Evolutionary conservation across 306 rosid species (phyloP).

Genomic region (Acacia confusa): DNA sequence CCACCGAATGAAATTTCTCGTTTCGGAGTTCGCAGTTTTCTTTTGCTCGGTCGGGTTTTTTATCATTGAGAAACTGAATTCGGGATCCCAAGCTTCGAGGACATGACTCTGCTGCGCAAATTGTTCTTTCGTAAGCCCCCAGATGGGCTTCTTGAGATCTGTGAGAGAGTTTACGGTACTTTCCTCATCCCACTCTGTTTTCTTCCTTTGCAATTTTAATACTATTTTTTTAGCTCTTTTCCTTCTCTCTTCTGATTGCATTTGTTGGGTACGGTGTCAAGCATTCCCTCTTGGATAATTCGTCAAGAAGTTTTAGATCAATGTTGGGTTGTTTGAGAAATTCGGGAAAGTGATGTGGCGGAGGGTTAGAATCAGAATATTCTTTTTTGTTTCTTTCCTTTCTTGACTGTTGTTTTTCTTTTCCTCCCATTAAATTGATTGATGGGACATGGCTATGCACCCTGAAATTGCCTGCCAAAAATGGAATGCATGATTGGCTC

Average conservation of each 20-base stretch:
- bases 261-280: conserved; percentile 2
- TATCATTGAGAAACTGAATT: background rate
- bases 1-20: background rate
- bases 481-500: background rate
- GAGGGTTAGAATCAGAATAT: background rate
- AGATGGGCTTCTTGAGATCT: conserved; percentile 89
- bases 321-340: conserved; percentile 33
- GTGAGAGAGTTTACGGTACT: conserved; percentile 85
- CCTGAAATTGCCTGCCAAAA: background rate
- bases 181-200: background rate
- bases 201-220: background rate
- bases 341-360: conserved; percentile 5
- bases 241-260: conserved; percentile 12
- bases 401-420: background rate
- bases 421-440: background rate
- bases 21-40: background rate
- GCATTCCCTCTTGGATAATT: background rate
- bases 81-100: conserved; percentile 5
- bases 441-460: background rate
- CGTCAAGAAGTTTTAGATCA: background rate
- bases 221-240: background rate
- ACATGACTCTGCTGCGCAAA: conserved; percentile 77
- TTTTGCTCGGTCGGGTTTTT: background rate
- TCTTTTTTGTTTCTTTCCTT: background rate
- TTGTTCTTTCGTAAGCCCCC: conserved; percentile 92